These are phyloP conservation scores for Elaphomyces granulatus DNA, from an alignment of 495 filamentous ascomycete species.

Conservation along the genomic window DNA sequence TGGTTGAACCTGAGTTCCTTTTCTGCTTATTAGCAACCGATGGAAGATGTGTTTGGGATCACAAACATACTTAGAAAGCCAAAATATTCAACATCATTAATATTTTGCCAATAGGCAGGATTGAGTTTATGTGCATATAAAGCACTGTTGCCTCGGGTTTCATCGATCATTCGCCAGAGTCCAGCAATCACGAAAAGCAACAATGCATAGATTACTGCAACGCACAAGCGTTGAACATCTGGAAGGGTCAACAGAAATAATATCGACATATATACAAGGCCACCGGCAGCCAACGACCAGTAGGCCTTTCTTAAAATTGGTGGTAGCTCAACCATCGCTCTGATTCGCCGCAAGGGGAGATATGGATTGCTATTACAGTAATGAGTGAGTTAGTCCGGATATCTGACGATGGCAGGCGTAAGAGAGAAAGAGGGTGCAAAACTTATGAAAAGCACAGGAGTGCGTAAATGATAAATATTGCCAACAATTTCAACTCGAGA, in stretches of 20 bases:
- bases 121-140: conserved; percentile 67
- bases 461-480: too few species aligned
- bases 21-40: neutral
- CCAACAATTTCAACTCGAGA: too few species aligned
- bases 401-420: too few species aligned
- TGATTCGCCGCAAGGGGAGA: too few species aligned
- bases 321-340: conserved; percentile 29
- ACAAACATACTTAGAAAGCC: conserved; percentile 57
- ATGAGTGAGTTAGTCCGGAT: too few species aligned
- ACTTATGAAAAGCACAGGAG: too few species aligned
- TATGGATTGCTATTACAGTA: too few species aligned
- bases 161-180: too few species aligned
- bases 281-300: conserved; percentile 37
- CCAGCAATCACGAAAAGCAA: too few species aligned
- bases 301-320: conserved; percentile 44
- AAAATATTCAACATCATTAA: conserved; percentile 60
- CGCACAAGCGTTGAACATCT: conserved; percentile 37
- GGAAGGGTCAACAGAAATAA: conserved; percentile 34
- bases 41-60: neutral
- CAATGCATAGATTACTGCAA: too few species aligned
- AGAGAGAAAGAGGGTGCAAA: too few species aligned
- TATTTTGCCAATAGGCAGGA: conserved; percentile 50
- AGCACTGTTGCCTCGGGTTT: conserved; percentile 44
- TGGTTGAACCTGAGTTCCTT: conserved; percentile 45
- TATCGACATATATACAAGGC: conserved; percentile 36